These are phyloP conservation scores for Digitaria exilis DNA, from an alignment of 202 grass and related monocot genomes.

Conservation along the genomic window DNA sequence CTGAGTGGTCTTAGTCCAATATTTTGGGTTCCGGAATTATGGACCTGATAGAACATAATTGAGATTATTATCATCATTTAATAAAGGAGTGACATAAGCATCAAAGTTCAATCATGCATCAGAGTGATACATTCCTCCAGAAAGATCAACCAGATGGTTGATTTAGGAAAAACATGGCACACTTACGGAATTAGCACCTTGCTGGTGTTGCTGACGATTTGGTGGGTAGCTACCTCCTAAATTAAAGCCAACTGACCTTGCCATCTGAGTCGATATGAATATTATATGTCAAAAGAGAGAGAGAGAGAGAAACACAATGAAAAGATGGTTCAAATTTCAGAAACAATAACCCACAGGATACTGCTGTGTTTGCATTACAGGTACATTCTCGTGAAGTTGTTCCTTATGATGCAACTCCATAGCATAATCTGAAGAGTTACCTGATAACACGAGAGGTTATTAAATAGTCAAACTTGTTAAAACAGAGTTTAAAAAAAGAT, in stretches of 20 bases:
- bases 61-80: slow-evolving; percentile 26
- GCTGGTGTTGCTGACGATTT: slow-evolving; percentile 91
- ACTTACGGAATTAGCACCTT: slow-evolving; percentile 75
- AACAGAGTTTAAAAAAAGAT: slow-evolving; percentile 3
- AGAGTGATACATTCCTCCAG: slow-evolving; percentile 37
- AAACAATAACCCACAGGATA: slow-evolving; percentile 67
- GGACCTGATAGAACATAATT: slow-evolving; percentile 60
- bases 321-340: slow-evolving; percentile 26
- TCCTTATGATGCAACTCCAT: slow-evolving; percentile 98
- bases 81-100: slow-evolving; percentile 24
- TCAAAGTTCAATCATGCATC: slow-evolving; percentile 37
- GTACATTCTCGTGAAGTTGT: slow-evolving; percentile 85
- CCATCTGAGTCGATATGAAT: slow-evolving; percentile 59
- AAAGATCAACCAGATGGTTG: slow-evolving; percentile 49
- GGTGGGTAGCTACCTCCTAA: slow-evolving; percentile 69
- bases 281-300: slow-evolving; percentile 26
- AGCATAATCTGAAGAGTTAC: slow-evolving; percentile 78
- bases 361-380: slow-evolving; percentile 80
- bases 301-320: not conserved
- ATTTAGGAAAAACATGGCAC: slow-evolving; percentile 39
- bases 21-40: slow-evolving; percentile 62
- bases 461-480: not conserved
- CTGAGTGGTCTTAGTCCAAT: slow-evolving; percentile 70
- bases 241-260: slow-evolving; percentile 90
- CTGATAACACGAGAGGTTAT: slow-evolving; percentile 52